phyloP scores from a whole-genome alignment of 202 grass and related monocot genomes.

The Digitaria exilis region DNA sequence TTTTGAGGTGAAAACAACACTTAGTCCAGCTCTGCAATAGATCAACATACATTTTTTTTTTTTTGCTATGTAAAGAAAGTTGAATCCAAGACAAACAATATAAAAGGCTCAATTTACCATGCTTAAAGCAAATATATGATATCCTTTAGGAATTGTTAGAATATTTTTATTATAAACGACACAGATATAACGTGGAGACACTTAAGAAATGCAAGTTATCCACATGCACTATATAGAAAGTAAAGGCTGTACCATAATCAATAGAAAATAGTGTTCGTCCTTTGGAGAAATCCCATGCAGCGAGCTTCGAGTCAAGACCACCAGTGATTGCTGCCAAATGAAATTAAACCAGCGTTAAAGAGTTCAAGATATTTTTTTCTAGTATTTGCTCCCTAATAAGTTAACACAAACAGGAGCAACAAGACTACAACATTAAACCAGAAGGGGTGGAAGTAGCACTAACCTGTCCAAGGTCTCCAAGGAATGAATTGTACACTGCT shows the following conservation, averaged over 20 bases:
- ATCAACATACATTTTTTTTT: conserved; percentile 23
- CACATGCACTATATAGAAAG: conserved; percentile 22
- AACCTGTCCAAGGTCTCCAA: conserved; percentile 98
- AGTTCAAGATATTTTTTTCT: background rate
- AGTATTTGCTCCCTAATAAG: conserved; percentile 32
- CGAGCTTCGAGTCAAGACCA: conserved; percentile 85
- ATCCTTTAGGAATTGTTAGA: conserved; percentile 9
- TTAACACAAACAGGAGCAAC: background rate
- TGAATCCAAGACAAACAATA: conserved; percentile 1
- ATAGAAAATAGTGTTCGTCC: conserved; percentile 72
- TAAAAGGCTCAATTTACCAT: conserved; percentile 18
- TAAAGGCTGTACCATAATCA: conserved; percentile 72
- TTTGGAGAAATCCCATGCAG: conserved; percentile 95
- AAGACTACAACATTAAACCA: conserved; percentile 22
- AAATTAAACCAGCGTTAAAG: conserved; percentile 10
- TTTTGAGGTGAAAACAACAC: background rate
- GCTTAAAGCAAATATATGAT: conserved; percentile 24
- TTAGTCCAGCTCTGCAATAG: background rate
- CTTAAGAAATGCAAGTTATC: conserved; percentile 6
- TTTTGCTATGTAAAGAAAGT: conserved; percentile 1
- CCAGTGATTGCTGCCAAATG: conserved; percentile 78
- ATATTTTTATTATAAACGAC: background rate
- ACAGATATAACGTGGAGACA: conserved; percentile 9
- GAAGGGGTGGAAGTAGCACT: background rate
- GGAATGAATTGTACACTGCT: conserved; percentile 88